phyloP scores from a whole-genome alignment of 2,329 filamentous ascomycete species.

The Aureobasidium sp. region DNA sequence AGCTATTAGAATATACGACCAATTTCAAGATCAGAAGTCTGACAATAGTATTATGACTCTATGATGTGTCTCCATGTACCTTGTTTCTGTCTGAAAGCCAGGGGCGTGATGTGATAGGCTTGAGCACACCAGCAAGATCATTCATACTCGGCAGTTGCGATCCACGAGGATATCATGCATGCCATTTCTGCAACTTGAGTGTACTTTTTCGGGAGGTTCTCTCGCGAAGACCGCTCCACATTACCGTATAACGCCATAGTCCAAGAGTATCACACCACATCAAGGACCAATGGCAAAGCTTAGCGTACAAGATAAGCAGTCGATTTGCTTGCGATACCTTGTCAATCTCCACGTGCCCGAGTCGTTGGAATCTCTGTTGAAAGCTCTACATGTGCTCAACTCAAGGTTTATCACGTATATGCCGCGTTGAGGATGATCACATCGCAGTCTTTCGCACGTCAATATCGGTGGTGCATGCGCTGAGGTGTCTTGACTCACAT shows the following conservation, averaged over 20 bases:
- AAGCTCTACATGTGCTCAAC: neutral
- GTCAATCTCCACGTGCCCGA: neutral
- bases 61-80: too few relatives aligned
- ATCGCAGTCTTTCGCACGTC: conserved; percentile 15
- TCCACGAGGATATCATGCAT: neutral
- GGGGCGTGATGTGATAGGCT: too few relatives aligned
- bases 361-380: neutral
- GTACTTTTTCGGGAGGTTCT: neutral
- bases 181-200: neutral
- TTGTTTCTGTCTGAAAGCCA: too few relatives aligned
- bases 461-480: neutral
- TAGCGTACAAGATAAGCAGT: neutral
- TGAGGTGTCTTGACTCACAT: neutral
- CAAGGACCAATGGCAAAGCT: neutral
- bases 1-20: neutral
- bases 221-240: neutral
- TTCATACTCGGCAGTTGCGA: neutral
- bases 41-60: too few relatives aligned
- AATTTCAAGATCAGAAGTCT: too few relatives aligned
- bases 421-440: conserved; percentile 15
- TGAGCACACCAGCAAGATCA: too few relatives aligned
- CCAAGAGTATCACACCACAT: neutral
- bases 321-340: neutral
- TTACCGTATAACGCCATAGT: conserved; percentile 1
- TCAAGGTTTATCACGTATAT: conserved; percentile 1